phyloP scores from a whole-genome alignment of 2,329 filamentous ascomycete species.

The Pseudogymnoascus sp. region DNA sequence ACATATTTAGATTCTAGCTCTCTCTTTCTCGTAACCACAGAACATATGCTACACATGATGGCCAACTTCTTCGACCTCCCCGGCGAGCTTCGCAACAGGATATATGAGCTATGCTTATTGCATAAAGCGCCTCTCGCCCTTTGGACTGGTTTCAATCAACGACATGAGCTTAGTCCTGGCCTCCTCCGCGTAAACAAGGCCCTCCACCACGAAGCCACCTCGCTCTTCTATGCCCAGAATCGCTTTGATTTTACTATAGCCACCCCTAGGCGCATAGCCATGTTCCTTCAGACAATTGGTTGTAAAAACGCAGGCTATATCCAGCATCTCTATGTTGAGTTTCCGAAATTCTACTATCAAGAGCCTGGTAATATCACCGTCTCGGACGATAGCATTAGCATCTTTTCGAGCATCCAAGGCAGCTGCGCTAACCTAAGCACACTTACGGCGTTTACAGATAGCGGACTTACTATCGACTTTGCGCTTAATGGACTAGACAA shows the following conservation, averaged over 20 bases:
- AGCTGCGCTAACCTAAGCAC: constrained; percentile 17
- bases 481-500: constrained; percentile 13
- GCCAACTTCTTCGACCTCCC: constrained; percentile 13
- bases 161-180: not conserved
- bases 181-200: constrained; percentile 20
- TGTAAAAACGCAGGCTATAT: constrained; percentile 19
- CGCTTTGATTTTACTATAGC: constrained; percentile 18
- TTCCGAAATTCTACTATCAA: constrained; percentile 17
- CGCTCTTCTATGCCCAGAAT: constrained; percentile 20
- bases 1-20: no score
- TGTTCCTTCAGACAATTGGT: constrained; percentile 21
- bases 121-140: constrained; percentile 7
- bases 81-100: constrained; percentile 11
- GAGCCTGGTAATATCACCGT: constrained; percentile 13
- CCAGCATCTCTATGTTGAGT: constrained; percentile 14
- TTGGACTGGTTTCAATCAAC: not conserved
- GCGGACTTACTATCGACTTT: constrained; percentile 1
- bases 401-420: constrained; percentile 18
- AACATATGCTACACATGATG: constrained; percentile 2
- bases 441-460: constrained; percentile 13
- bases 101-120: constrained; percentile 13
- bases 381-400: constrained; percentile 11
- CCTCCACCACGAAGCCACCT: constrained; percentile 21
- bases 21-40: not conserved
- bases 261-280: constrained; percentile 4